Evolutionary conservation across 2,329 filamentous ascomycete species (phyloP), one percentile per base, ranked within the genome.

Genomic region (Monilinia fructigena): DNA sequence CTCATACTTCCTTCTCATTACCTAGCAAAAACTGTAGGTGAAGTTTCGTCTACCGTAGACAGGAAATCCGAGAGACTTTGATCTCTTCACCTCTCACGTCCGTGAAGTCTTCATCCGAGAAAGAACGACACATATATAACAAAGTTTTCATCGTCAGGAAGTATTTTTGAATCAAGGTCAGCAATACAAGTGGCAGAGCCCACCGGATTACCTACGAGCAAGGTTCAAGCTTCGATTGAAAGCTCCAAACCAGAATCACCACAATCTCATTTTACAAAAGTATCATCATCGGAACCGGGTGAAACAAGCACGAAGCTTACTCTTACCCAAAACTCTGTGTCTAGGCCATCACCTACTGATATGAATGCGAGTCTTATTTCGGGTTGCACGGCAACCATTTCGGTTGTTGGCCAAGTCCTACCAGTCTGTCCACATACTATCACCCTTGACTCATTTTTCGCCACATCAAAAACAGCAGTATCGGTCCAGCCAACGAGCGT

Each of bases 361-460:
- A 66, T 61, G 55, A 66, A 66, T 38, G 20, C 35, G 6, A 66
- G 63, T 45, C 55, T 61, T 23, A 53, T 47, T 38, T 42, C 38
- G 14, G 63, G 55, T 61, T 66, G 63, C 40, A 66, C 55, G 14
- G 63, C 63, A 61, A 61, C 63, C 38, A 26, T 61, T 4, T 66
- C 55, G 16, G 55, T 61, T 54, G 48, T 14, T 8, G 63, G 55
- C 4, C 63, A 65, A 53, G 38, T 60, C 8, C 23, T 65, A 31
- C 48, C 55, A 28, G 55, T 26, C 60, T 65, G 63, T 14, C 55
- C 48, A 45, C 55, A 54, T 45, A 65, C 63, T 11, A 59, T 65
- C 23, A 65, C 63, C 14, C 35, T 65, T 45, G 45, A 42, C 38
- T 35, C 42, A 31, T 45, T 61, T 35, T 61, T 53, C 31, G 53